phyloP scores from a whole-genome alignment of 805 yeast genomes.

The Wickerhamomyces subpelliculosus region DNA sequence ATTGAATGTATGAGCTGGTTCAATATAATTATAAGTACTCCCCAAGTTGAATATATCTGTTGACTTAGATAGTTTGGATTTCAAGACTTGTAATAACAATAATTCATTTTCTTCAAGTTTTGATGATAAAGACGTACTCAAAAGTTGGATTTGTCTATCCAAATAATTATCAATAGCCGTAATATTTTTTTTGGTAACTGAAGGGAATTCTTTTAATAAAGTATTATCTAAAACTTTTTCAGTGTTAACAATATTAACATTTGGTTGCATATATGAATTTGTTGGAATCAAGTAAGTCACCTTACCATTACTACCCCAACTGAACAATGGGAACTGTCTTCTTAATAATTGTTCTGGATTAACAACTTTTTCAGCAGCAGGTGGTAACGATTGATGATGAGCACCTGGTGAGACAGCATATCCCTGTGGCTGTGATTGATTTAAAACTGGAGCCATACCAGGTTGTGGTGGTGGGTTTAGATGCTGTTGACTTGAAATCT shows the following conservation, averaged over 20 bases:
- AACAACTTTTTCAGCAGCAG: conserved; percentile 22
- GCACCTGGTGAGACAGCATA: no score
- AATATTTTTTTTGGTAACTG: conserved; percentile 22
- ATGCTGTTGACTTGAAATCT: conserved; percentile 1
- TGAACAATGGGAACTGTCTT: conserved; percentile 72
- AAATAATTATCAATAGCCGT: conserved; percentile 20
- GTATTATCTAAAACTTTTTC: conserved; percentile 28
- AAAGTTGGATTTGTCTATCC: conserved; percentile 12
- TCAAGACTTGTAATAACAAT: conserved; percentile 42
- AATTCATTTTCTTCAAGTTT: conserved; percentile 63
- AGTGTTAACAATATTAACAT: conserved; percentile 30
- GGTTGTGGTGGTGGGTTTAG: conserved; percentile 1
- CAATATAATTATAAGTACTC: conserved; percentile 13
- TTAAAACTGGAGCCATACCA: neutral
- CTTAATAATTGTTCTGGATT: conserved; percentile 49
- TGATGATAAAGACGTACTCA: conserved; percentile 14
- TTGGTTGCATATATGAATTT: conserved; percentile 24
- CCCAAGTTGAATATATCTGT: conserved; percentile 15
- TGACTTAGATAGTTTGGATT: conserved; percentile 14
- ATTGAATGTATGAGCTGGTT: conserved; percentile 1
- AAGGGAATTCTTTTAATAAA: conserved; percentile 28
- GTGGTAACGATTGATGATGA: neutral
- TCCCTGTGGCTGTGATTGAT: conserved; percentile 11
- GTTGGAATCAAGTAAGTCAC: conserved; percentile 35
- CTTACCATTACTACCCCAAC: conserved; percentile 49